A percentile compares a stretch with the other conserved stretches of the same genome.
These are phyloP conservation scores for Xylariaceae sp. DNA, from an alignment of 2,329 filamentous ascomycete genomes.

Conservation along the genomic window DNA sequence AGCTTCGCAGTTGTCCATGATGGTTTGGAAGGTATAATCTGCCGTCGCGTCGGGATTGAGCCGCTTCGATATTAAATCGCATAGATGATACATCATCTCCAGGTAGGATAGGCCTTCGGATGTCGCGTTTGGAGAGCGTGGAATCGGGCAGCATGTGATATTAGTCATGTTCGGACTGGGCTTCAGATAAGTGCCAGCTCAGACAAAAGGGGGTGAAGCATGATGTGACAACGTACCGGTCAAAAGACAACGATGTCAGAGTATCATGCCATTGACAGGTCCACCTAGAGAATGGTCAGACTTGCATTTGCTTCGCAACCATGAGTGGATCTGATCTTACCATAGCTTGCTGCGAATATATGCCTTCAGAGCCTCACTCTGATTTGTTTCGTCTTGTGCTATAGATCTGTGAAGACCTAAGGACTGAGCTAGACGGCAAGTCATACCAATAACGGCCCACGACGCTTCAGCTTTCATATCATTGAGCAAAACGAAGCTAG, in stretches of 20 bases:
- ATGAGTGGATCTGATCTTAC: slow-evolving; percentile 33
- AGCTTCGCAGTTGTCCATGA: slow-evolving; percentile 52
- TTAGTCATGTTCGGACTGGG: slow-evolving; percentile 57
- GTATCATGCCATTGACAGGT: slow-evolving; percentile 64
- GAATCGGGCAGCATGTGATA: slow-evolving; percentile 51
- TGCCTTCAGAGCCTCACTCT: slow-evolving; percentile 47
- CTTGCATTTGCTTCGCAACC: neutral
- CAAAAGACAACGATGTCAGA: slow-evolving; percentile 60
- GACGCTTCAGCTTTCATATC: slow-evolving; percentile 67
- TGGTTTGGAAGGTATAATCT: slow-evolving; percentile 48
- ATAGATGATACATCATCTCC: slow-evolving; percentile 61
- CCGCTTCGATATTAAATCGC: slow-evolving; percentile 53
- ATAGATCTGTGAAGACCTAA: slow-evolving; percentile 53
- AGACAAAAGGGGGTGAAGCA: neutral
- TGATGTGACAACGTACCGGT: slow-evolving; percentile 41
- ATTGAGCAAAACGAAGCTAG: slow-evolving; percentile 59
- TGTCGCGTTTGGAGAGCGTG: slow-evolving; percentile 38
- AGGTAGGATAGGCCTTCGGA: slow-evolving; percentile 53
- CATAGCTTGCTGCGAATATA: slow-evolving; percentile 52
- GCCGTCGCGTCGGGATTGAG: slow-evolving; percentile 51
- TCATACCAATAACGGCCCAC: slow-evolving; percentile 60
- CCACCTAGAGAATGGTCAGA: slow-evolving; percentile 38
- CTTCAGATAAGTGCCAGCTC: slow-evolving; percentile 5
- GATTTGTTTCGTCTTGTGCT: slow-evolving; percentile 41
- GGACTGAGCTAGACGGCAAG: slow-evolving; percentile 60